Evolutionary conservation across 2,329 filamentous ascomycete genomes (phyloP).

Genomic region (Zopfia rhizophila): DNA sequence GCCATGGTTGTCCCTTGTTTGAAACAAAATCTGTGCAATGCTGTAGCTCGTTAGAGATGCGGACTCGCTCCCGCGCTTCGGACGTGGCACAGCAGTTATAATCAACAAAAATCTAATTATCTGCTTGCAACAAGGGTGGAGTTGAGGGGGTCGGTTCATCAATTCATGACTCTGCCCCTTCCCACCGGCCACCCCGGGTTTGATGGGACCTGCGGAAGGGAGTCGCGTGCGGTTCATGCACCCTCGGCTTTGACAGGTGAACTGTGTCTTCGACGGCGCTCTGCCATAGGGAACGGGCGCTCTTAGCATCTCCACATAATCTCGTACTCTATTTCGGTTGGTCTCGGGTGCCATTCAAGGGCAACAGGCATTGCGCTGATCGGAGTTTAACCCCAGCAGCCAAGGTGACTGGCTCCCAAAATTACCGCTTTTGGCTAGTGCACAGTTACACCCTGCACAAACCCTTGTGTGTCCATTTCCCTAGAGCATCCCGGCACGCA

Average conservation of each 20-base stretch:
- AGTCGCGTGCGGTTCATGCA: not conserved
- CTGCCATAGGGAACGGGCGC: conserved; percentile 10
- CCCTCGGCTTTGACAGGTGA: conserved; percentile 21
- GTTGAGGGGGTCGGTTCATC: no score
- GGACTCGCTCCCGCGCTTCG: no score
- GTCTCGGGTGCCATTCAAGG: not conserved
- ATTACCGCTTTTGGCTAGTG: conserved; percentile 25
- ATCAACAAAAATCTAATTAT: no score
- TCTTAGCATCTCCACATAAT: conserved; percentile 22
- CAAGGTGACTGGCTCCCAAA: conserved; percentile 25
- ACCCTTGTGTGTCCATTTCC: conserved; percentile 4
- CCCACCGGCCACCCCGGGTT: no score
- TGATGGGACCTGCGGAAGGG: no score
- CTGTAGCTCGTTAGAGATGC: no score
- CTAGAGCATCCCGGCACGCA: conserved; percentile 4
- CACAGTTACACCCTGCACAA: conserved; percentile 15
- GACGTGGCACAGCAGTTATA: no score
- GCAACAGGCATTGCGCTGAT: not conserved
- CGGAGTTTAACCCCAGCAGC: conserved; percentile 21
- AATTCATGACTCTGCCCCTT: no score
- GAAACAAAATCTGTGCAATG: no score
- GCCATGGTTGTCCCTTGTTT: no score
- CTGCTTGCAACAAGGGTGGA: no score
- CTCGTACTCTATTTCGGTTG: conserved; percentile 35
- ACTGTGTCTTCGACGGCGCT: conserved; percentile 15